Conservation (phyloP, 495 filamentous ascomycete genomes). For the Chaetomium fimeti region DNA sequence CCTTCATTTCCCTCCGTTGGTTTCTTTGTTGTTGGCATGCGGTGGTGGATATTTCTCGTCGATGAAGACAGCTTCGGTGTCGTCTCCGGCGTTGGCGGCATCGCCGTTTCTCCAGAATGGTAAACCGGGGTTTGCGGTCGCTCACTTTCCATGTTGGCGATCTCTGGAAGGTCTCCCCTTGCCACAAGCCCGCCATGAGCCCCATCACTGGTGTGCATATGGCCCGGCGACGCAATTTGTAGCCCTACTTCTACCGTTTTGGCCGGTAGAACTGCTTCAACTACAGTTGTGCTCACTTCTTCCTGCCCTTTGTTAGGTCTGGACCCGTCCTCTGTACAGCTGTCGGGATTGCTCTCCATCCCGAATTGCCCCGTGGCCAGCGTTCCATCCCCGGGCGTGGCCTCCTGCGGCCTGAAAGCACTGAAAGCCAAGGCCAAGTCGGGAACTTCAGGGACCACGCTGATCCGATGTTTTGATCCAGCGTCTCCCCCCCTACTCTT, state of each 20-base stretch:
- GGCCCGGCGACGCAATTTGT: background rate
- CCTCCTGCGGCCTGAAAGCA: slow-evolving; percentile 7
- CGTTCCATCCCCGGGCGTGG: no score
- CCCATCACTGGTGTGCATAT: no score
- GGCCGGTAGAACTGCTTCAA: no score
- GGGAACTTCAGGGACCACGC: slow-evolving; percentile 30
- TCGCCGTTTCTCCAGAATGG: background rate
- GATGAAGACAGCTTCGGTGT: background rate
- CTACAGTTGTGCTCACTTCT: no score
- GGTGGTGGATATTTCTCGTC: background rate
- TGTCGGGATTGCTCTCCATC: no score
- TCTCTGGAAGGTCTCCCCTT: no score
- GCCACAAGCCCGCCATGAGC: no score
- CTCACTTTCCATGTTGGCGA: no score
- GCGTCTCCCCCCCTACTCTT: slow-evolving; percentile 28
- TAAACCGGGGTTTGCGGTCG: background rate
- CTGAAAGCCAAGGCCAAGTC: slow-evolving; percentile 17
- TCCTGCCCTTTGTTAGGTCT: no score
- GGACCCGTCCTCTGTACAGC: no score
- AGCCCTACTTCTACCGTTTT: no score
- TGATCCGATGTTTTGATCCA: slow-evolving; percentile 24
- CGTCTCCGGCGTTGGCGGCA: background rate
- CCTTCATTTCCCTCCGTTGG: background rate
- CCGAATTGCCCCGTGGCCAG: no score
- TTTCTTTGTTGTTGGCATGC: background rate